Evolutionary conservation across 306 rosid species (phyloP), one percentile per base, ranked within the genome.

Genomic region (Lithocarpus polystachyus): DNA sequence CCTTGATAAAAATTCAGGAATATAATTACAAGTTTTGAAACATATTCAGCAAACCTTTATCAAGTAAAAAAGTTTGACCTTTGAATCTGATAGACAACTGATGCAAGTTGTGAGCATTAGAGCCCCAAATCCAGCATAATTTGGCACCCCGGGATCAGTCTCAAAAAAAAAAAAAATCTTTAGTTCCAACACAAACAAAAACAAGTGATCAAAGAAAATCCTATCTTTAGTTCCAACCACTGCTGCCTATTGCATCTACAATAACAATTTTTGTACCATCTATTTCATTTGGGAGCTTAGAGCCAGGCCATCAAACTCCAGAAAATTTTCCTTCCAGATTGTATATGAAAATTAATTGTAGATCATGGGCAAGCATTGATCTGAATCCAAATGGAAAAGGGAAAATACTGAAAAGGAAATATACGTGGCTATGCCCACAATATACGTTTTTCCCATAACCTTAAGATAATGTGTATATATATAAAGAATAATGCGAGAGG

Each of bases 311-410:
- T 82, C 99, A 85, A 77, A 95, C 90, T 82, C 99, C 98, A 9
- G 75, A 96, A 75, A 95, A 90, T 86, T 95, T 92, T 65, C 99
- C 97, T 78, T 92, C 94, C 79, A 17, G 85, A 76, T 95, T 94
- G 74, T 92, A 95, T 74, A 92, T 84, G 86, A 95, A 90, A 77
- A 95, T 77, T 59, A 97, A 95, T 76, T 92, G 98, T 71, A 95
- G 88, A 87, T 95, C 98, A 68, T 97, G 96, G 76, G 93, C 93
- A 90, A 95, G 96, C 99, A 95, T 91, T 9, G 98, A 92, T 90
- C 99, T 95, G 78, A 84, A 82, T 76, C 62, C 61, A 75, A 73
- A 82, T 10, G 77, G 75, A 19, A 45, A 53, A 56, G 78, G 40
- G 70, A 45, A 53, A 77, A 28, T 29, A 75, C 19, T 6, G 33